These are phyloP conservation scores for Camelina neglecta DNA, from an alignment of 345 rosid species.

Conservation along the genomic window DNA sequence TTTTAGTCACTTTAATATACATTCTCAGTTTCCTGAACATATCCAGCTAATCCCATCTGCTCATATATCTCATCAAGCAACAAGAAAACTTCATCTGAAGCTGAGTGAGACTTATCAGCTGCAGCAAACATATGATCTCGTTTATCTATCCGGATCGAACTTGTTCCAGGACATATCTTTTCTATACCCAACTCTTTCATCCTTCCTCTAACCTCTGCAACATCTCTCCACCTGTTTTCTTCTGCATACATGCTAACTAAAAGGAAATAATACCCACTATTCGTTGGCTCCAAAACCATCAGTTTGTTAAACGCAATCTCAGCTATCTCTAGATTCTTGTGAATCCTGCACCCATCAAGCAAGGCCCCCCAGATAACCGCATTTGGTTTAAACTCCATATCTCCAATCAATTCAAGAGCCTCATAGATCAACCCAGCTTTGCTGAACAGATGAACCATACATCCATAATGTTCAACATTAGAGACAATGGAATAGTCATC, in stretches of 20 bases:
- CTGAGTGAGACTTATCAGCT: slow-evolving; percentile 59
- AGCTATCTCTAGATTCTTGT: slow-evolving; percentile 68
- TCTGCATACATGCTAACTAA: slow-evolving; percentile 70
- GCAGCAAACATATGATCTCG: slow-evolving; percentile 65
- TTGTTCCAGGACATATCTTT: slow-evolving; percentile 66
- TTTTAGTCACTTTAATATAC: slow-evolving; percentile 26
- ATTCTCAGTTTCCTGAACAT: slow-evolving; percentile 31
- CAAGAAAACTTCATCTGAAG: slow-evolving; percentile 54
- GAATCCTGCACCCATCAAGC: slow-evolving; percentile 69
- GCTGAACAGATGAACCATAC: slow-evolving; percentile 75
- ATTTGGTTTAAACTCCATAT: slow-evolving; percentile 62
- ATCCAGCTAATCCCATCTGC: slow-evolving; percentile 53
- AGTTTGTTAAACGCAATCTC: slow-evolving; percentile 55
- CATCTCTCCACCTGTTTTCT: slow-evolving; percentile 70
- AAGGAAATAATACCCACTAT: slow-evolving; percentile 63
- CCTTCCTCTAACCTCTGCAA: slow-evolving; percentile 55
- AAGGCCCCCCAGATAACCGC: slow-evolving; percentile 81
- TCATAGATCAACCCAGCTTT: slow-evolving; percentile 74
- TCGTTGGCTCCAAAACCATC: slow-evolving; percentile 66
- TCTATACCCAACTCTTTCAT: slow-evolving; percentile 66
- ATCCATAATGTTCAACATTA: slow-evolving; percentile 68
- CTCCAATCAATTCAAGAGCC: slow-evolving; percentile 59
- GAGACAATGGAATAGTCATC: slow-evolving; percentile 53
- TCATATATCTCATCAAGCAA: slow-evolving; percentile 59
- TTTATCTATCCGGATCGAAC: slow-evolving; percentile 67